A percentile compares a stretch with the other conserved stretches of the same genome.
phyloP scores from a whole-genome alignment of 106 monocot species.

The Dendrobium officinale region DNA sequence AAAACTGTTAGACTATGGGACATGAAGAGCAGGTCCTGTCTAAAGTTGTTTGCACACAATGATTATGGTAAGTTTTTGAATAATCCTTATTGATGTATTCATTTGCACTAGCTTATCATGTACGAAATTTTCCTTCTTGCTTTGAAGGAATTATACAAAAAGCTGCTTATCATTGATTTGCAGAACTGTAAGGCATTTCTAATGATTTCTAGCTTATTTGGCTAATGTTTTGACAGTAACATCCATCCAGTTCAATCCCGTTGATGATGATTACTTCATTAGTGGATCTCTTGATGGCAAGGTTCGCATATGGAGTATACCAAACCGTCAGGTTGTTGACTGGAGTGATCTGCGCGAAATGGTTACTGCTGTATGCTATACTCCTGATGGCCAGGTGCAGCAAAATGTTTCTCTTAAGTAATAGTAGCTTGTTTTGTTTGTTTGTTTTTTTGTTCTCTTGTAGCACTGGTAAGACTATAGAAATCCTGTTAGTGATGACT shows the following conservation, averaged over 20 bases:
- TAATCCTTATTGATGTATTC: not conserved
- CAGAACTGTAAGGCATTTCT: not conserved
- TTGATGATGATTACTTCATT: conserved; percentile 87
- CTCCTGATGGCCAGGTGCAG: conserved; percentile 86
- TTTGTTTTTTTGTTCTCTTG: not conserved
- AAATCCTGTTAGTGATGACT: conserved; percentile 12
- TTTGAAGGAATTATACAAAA: not conserved
- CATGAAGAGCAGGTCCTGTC: conserved; percentile 34
- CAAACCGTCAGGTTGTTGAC: conserved; percentile 80
- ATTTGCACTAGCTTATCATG: not conserved
- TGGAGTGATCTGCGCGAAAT: conserved; percentile 90
- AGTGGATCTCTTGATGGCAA: conserved; percentile 95
- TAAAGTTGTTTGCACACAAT: conserved; percentile 48
- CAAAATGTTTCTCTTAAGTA: not conserved
- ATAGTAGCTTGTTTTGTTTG: no score
- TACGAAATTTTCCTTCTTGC: not conserved
- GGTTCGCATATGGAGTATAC: conserved; percentile 92
- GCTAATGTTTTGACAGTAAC: conserved; percentile 51
- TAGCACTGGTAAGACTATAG: not conserved
- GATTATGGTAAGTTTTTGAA: conserved; percentile 62
- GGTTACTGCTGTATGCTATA: conserved; percentile 87
- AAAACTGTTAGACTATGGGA: conserved; percentile 62
- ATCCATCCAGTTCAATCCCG: conserved; percentile 93
- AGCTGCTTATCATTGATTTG: not conserved
- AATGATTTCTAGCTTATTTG: conserved; percentile 1